A percentile compares a stretch with the other conserved stretches of the same genome.
Evolutionary conservation across 768 basidiomycete species (phyloP).

Genomic region (Boletus rubescentipes): DNA sequence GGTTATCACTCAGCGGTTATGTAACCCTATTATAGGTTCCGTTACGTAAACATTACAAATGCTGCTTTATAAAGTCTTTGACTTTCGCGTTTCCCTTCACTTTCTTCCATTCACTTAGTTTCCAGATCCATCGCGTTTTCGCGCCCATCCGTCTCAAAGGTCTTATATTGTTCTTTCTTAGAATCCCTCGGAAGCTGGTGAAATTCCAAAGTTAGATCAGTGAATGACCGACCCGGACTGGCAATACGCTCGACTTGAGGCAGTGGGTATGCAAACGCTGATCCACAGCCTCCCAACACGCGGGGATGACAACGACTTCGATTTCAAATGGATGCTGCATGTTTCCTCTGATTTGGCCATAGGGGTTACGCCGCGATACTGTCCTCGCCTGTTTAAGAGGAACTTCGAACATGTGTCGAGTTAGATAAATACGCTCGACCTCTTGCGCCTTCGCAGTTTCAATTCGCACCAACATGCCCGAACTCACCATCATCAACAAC

Average conservation of each 20-base stretch:
- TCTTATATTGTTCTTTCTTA: too few relatives aligned
- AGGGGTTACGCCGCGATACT: background rate
- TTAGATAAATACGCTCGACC: background rate
- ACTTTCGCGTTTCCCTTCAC: too few relatives aligned
- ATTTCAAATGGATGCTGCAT: background rate
- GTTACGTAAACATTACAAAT: background rate
- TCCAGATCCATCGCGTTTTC: too few relatives aligned
- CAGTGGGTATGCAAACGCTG: background rate
- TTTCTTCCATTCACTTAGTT: too few relatives aligned
- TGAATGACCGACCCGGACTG: too few relatives aligned
- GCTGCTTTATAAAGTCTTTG: too few relatives aligned
- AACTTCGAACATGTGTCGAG: background rate
- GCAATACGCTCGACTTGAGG: background rate
- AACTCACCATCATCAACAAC: constrained; percentile 20
- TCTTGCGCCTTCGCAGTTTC: background rate
- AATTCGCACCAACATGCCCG: constrained; percentile 14
- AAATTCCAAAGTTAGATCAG: background rate
- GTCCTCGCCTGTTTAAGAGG: background rate
- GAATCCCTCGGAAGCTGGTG: background rate
- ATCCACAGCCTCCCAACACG: too few relatives aligned
- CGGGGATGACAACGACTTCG: too few relatives aligned
- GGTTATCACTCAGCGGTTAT: constrained; percentile 5
- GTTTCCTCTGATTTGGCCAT: background rate
- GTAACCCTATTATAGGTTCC: constrained; percentile 11
- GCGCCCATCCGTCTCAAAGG: too few relatives aligned